phyloP scores from a whole-genome alignment of 179 eudicot genomes.

The Silene noctiflora region DNA sequence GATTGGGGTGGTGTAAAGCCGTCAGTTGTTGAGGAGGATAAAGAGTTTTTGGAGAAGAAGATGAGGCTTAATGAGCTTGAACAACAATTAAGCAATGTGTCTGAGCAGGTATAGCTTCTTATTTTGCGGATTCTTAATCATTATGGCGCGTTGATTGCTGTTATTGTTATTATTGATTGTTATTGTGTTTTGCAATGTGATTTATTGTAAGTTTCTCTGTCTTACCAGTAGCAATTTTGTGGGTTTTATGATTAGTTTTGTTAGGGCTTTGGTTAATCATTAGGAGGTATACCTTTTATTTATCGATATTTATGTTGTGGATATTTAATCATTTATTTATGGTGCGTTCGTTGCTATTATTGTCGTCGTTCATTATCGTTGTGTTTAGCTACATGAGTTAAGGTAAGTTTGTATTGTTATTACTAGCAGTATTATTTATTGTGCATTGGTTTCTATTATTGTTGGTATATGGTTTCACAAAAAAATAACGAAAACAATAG shows the following conservation, averaged over 20 bases:
- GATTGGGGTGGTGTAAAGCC: slow-evolving; percentile 76
- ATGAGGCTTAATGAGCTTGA: slow-evolving; percentile 64
- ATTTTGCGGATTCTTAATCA: not conserved
- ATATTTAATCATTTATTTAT: not conserved
- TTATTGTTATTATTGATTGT: not conserved
- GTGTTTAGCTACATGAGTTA: too few relatives aligned
- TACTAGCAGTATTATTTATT: too few relatives aligned
- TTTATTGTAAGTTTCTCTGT: not conserved
- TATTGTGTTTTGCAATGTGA: not conserved
- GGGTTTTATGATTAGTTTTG: not conserved
- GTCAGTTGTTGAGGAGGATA: slow-evolving; percentile 75
- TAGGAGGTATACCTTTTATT: not conserved
- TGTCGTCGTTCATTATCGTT: too few relatives aligned
- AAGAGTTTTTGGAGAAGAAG: slow-evolving; percentile 79
- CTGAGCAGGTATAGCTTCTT: slow-evolving; percentile 57
- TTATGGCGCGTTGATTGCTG: not conserved
- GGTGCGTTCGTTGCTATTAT: too few relatives aligned
- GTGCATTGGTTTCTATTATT: too few relatives aligned
- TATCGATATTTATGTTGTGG: not conserved
- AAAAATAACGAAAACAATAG: not conserved
- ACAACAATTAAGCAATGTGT: slow-evolving; percentile 56
- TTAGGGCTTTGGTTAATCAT: not conserved
- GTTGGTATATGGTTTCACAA: not conserved
- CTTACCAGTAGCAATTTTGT: not conserved
- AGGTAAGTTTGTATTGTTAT: too few relatives aligned